These are phyloP conservation scores for Antrodiella citrinella DNA, from an alignment of 768 basidiomycete species.

Conservation along the genomic window DNA sequence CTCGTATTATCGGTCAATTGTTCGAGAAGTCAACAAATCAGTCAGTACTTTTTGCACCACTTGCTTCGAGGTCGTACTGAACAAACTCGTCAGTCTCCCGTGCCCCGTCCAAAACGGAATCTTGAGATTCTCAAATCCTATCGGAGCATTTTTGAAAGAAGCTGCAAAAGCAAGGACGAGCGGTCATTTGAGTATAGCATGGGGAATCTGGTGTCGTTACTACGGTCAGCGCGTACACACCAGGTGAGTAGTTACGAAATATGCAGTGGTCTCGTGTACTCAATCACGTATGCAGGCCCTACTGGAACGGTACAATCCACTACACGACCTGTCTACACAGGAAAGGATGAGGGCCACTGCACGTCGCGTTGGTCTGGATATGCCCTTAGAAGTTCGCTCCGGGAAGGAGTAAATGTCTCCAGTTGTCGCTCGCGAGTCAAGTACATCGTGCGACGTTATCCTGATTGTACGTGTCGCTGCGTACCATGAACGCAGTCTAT, in stretches of 20 bases:
- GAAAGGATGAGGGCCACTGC: conserved; percentile 83
- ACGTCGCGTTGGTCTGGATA: conserved; percentile 77
- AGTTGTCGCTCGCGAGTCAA: too few relatives aligned
- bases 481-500: too few relatives aligned
- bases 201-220: conserved; percentile 55
- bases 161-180: conserved; percentile 14
- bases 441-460: too few relatives aligned
- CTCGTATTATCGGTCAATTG: conserved; percentile 38
- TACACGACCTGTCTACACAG: conserved; percentile 68
- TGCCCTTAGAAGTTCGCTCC: conserved; percentile 46
- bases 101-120: conserved; percentile 30
- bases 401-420: conserved; percentile 6
- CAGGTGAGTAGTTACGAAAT: conserved; percentile 41
- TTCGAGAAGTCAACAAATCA: conserved; percentile 43
- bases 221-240: conserved; percentile 67
- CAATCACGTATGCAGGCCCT: conserved; percentile 41
- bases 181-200: conserved; percentile 36
- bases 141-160: conserved; percentile 45
- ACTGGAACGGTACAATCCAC: conserved; percentile 83
- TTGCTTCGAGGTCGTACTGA: neutral
- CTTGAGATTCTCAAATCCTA: conserved; percentile 39
- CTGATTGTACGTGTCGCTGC: too few relatives aligned
- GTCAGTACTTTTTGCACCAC: conserved; percentile 28
- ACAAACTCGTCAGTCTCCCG: conserved; percentile 32
- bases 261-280: neutral